Conservation (phyloP, 2,329 filamentous ascomycete species). For the Byssoonygena ceratinophila region DNA sequence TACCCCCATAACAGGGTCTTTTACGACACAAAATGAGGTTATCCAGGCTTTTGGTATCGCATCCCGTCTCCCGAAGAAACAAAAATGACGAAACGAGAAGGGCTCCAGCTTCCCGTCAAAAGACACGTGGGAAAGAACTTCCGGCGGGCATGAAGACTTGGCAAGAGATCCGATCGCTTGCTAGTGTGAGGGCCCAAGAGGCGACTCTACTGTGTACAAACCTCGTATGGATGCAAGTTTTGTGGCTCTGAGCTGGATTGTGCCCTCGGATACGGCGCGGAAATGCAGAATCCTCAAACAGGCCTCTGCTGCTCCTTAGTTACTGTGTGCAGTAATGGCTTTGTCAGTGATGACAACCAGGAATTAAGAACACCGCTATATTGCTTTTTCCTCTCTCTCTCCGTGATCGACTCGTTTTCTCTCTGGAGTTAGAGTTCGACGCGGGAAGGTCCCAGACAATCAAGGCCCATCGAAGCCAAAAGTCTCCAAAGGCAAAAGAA, state of each 20-base stretch:
- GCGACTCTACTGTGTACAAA: too few relatives aligned
- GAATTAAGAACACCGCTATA: neutral
- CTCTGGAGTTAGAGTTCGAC: conserved; percentile 4
- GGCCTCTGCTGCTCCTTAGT: too few relatives aligned
- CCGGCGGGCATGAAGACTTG: conserved; percentile 1
- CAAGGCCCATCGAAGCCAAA: neutral
- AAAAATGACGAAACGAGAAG: neutral
- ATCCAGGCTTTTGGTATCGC: neutral
- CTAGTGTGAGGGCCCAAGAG: neutral
- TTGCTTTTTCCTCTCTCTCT: neutral
- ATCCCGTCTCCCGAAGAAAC: neutral
- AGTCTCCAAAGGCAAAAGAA: too few relatives aligned
- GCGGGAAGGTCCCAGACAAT: conserved; percentile 6
- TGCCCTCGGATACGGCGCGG: too few relatives aligned
- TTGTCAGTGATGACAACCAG: neutral
- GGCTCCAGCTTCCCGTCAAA: too few relatives aligned
- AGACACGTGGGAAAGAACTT: neutral
- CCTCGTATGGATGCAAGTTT: too few relatives aligned
- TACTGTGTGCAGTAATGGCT: neutral
- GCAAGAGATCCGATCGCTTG: conserved; percentile 3
- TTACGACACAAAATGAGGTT: neutral
- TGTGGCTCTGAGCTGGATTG: too few relatives aligned
- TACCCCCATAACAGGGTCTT: too few relatives aligned
- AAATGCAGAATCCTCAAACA: too few relatives aligned
- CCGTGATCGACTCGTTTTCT: neutral